A percentile compares a stretch with the other conserved stretches of the same genome.
Conservation (phyloP, 257 asterid genomes). For the Solanum acaule region DNA sequence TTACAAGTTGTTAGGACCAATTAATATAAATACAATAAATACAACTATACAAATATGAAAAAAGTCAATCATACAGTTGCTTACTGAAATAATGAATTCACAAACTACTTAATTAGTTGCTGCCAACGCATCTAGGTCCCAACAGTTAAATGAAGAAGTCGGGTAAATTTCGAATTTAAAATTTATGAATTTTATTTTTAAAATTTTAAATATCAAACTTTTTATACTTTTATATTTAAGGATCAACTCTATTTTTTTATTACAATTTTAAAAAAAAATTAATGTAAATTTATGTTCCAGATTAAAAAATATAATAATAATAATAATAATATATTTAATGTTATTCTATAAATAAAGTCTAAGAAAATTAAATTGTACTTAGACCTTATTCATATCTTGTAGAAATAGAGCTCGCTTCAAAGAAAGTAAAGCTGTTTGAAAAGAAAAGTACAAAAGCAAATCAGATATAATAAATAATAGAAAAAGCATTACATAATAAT, state of each 20-base stretch:
- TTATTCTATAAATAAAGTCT: too few relatives aligned
- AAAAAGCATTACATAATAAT: too few relatives aligned
- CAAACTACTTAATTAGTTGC: neutral
- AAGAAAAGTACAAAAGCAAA: too few relatives aligned
- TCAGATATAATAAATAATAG: too few relatives aligned
- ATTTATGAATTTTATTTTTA: neutral
- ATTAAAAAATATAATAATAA: too few relatives aligned
- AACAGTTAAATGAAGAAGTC: neutral
- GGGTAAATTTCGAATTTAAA: neutral
- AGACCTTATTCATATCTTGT: too few relatives aligned
- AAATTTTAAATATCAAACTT: neutral
- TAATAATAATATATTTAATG: too few relatives aligned
- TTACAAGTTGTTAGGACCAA: neutral
- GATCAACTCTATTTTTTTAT: neutral
- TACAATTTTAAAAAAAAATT: too few relatives aligned
- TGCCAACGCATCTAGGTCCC: neutral
- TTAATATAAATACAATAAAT: neutral
- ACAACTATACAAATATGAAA: neutral
- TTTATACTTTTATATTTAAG: neutral
- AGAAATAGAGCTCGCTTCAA: too few relatives aligned
- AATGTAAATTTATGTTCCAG: too few relatives aligned
- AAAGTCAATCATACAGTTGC: neutral
- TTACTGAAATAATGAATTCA: neutral
- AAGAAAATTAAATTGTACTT: too few relatives aligned
- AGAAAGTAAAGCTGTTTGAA: rapidly evolving